Conservation (phyloP, 306 rosid genomes). For the Clitoria ternatea region DNA sequence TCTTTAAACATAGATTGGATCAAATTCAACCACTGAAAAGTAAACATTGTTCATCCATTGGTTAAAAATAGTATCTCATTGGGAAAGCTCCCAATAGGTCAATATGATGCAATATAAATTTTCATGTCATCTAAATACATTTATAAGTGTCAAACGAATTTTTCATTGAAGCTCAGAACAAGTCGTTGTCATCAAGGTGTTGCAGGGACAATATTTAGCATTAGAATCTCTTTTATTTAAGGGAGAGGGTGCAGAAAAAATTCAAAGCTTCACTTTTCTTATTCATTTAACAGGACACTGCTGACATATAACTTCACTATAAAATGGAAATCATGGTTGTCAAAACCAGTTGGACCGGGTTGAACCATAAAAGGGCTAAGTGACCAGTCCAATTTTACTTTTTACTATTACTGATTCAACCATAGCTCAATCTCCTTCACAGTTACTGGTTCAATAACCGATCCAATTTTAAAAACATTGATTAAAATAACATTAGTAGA, state of each 20-base stretch:
- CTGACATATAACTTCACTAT: not conserved
- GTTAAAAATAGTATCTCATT: not conserved
- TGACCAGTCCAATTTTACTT: too few relatives aligned
- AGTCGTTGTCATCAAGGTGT: not conserved
- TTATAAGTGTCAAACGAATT: not conserved
- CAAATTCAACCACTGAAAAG: slow-evolving; percentile 75
- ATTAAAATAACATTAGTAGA: slow-evolving; percentile 4
- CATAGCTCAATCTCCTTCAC: too few relatives aligned
- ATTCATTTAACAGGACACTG: not conserved
- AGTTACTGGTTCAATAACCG: too few relatives aligned
- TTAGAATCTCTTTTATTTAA: not conserved
- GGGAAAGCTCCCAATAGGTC: not conserved
- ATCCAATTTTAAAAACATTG: too few relatives aligned
- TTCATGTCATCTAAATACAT: not conserved
- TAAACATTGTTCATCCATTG: slow-evolving; percentile 1
- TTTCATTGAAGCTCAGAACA: not conserved
- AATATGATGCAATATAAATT: not conserved
- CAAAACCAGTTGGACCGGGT: too few relatives aligned
- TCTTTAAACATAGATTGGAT: slow-evolving; percentile 65
- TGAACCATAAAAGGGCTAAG: too few relatives aligned
- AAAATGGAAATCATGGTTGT: too few relatives aligned
- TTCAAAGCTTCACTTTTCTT: not conserved
- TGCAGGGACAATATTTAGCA: not conserved
- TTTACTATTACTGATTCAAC: too few relatives aligned
- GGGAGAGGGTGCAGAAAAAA: not conserved